phyloP scores from a whole-genome alignment of 2,329 filamentous ascomycete species.

The Nemania diffusa region DNA sequence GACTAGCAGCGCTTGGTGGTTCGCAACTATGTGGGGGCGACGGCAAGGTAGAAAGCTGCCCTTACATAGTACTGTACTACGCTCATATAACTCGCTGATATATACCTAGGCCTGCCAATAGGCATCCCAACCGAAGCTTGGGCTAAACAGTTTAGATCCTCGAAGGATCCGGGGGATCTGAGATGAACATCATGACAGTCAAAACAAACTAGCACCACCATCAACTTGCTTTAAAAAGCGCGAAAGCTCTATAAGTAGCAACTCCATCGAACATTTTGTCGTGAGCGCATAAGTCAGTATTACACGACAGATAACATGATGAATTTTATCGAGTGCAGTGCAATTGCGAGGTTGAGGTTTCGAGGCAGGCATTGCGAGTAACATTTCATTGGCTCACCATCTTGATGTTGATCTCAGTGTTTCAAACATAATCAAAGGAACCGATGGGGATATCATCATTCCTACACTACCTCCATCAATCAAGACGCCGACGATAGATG shows the following conservation, averaged over 20 bases:
- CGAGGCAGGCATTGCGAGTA: background rate
- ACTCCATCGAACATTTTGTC: background rate
- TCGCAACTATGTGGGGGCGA: background rate
- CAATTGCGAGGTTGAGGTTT: background rate
- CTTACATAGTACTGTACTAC: background rate
- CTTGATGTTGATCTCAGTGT: background rate
- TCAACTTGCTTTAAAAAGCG: background rate
- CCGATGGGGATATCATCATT: background rate
- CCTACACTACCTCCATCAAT: background rate
- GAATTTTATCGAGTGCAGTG: background rate
- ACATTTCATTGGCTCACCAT: background rate
- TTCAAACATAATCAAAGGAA: background rate
- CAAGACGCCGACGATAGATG: background rate
- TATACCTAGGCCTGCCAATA: background rate
- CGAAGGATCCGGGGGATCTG: conserved; percentile 9
- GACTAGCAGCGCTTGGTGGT: background rate
- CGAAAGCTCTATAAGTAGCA: background rate
- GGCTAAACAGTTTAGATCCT: background rate
- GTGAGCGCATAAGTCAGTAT: background rate
- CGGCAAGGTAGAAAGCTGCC: background rate
- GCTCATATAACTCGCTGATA: background rate
- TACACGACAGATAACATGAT: background rate
- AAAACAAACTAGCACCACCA: background rate
- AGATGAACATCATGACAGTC: background rate
- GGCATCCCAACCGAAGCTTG: background rate